Percentiles rank a stretch among this genome's conserved stretches.
These are phyloP conservation scores for Puccinia triticina DNA, from an alignment of 1,284 basidiomycete species.

Conservation along the genomic window DNA sequence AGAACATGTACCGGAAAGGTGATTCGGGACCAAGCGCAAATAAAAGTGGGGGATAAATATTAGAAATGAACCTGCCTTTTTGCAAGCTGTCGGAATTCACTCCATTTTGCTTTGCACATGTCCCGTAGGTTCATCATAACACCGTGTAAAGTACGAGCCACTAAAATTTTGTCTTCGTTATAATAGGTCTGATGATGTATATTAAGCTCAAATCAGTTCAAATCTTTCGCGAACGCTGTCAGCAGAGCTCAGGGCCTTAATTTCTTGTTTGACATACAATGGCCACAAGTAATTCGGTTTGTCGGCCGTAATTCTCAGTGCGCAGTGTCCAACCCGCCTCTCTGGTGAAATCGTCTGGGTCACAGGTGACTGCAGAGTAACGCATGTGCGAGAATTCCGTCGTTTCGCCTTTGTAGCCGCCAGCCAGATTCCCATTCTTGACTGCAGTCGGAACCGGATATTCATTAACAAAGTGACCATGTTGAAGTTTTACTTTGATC, in stretches of 20 bases:
- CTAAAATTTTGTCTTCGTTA: conserved; percentile 95
- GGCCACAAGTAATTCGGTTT: conserved; percentile 84
- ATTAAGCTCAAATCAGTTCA: background rate
- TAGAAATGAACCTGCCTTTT: conserved; percentile 3
- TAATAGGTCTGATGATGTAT: conserved; percentile 62
- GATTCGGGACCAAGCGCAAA: no score
- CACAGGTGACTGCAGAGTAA: conserved; percentile 73
- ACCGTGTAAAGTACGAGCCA: conserved; percentile 87
- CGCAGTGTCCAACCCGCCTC: conserved; percentile 76
- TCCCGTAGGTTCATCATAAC: conserved; percentile 98
- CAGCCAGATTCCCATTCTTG: conserved; percentile 46
- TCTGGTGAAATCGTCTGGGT: conserved; percentile 87
- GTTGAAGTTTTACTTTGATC: conserved; percentile 51
- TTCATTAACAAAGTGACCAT: conserved; percentile 51
- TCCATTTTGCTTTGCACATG: conserved; percentile 85
- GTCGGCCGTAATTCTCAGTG: conserved; percentile 79
- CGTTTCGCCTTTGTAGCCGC: conserved; percentile 40
- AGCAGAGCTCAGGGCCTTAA: no score
- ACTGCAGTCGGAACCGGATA: conserved; percentile 52
- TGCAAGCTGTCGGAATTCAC: conserved; percentile 49
- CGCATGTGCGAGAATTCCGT: conserved; percentile 52
- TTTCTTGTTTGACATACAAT: conserved; percentile 53
- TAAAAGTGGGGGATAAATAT: background rate
- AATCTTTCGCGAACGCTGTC: background rate
- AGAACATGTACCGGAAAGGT: background rate